Evolutionary conservation across 768 basidiomycete species (phyloP), one percentile per base, ranked within the genome.

Genomic region (Pleurotus sapidus): DNA sequence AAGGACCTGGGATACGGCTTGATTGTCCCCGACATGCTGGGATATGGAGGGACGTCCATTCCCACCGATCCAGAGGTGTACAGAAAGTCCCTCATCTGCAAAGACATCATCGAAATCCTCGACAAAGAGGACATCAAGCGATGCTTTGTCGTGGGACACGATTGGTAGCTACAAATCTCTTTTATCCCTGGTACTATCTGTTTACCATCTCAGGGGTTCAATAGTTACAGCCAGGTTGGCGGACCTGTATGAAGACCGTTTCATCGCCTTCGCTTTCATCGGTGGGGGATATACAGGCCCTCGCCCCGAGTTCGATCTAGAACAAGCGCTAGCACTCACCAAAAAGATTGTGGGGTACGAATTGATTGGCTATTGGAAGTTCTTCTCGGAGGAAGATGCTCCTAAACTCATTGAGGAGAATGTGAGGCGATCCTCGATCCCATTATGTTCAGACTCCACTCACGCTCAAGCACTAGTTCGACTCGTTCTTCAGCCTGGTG

Each of bases 11-110:
- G 78, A 5, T 81, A 79, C 60, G 73, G 77, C 4, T 59, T 84
- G 47, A 65, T 84, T 48, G 77, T 72, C 2, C 81, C 78, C 1
- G 81, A 83, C 62, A 72, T 79, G 70, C 74, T 83, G 27, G 82
- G 82, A 3, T 83, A 79, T 56, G 83, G 81, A 9, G 74, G 73
- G 2, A 81, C 81, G 5, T 72, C 71, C 60, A 79, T 80, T 57
- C 81, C 82, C 0, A 57, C 59, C 0, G 75, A 79, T 49, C 56
- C 66, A 1, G 60, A 58, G 5, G 63, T 65, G 7, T 84, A 81
- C 65, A 56, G 59, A 4, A 27, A 53, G 17, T 71, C 64, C 53
- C 62, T 68, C 24, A 65, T 82, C 39, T 67, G 65, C 25, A 61
- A 72, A 50, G 79, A 79, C 60, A 54, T 79, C 5, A 54, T 76